Base-by-base conservation (phyloP, 2,329 filamentous ascomycete genomes). In the Sclerotinia spermophila region DNA sequence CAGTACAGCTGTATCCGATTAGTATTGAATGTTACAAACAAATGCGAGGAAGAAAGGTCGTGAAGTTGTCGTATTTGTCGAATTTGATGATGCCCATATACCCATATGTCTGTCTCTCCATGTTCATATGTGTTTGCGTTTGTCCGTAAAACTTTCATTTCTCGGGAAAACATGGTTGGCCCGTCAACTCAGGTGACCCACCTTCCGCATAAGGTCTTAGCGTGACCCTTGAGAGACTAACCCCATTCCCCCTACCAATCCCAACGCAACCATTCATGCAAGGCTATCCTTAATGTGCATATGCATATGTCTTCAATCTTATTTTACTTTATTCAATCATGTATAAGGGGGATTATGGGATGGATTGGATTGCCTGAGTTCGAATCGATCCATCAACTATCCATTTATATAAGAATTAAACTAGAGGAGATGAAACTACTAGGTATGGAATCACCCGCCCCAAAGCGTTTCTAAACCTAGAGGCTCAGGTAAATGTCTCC, bases 111-210 rank as follows among this genome's bases (percentile, higher is more conserved):
- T 42, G 40, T 42, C 40, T 42, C 17, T 42, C 13, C n/a, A 53
- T n/a, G n/a, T n/a, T 10, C 24, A 13, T 53, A 53, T 40, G 15
- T 61, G 58, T 45, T 61, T 61, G 59, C 40, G 59, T 61, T 44
- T 53, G 44, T 65, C 38, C 61, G 15, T 40, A 24, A 30, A 53
- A 53, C 45, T 40, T 65, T 51, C 44, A 65, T 51, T 65, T 59
- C 56, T n/a, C 35, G n/a, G 33, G 38, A 65, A 65, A 65, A 65
- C 45, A 65, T 65, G 33, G 62, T 53, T 65, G 62, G 27, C 62
- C 62, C 62, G 33, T 65, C 62, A 65, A 65, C 62, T 5, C 27
- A 64, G 27, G 30, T 40, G 24, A 40, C 24, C 62, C 45, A 27
- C 62, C 35, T 53, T 65, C 13, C 17, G 33, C 61, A 38, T 51